Evolutionary conservation across 345 rosid genomes (phyloP), one percentile per base, ranked within the genome.

Genomic region (Ailanthus altissimus): DNA sequence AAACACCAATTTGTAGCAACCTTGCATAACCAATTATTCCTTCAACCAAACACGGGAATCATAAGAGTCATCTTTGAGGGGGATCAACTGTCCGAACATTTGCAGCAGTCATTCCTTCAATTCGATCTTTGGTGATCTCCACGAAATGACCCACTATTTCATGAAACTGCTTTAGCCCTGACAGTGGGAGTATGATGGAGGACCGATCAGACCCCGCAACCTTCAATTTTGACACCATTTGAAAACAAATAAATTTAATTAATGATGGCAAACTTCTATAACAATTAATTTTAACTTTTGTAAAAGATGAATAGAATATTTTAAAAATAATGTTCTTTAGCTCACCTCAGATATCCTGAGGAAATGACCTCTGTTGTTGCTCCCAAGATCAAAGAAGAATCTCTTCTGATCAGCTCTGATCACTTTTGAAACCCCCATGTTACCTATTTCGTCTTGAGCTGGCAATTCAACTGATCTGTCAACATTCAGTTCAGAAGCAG

Each of bases 171-270:
- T 86, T 96, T 78, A 96, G 84, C 75, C 99, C 97, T 3, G 98
- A 91, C 60, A 96, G 84, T 4, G 99, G 99, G 49, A 96, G 93
- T 80, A 96, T 93, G 87, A 96, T 93, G 68, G 98, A 93, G 21
- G 99, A 96, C 70, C 99, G 84, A 74, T 96, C 98, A 16, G 97
- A 85, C 75, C 98, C 99, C 2, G 97, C 99, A 56, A 93, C 98
- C 99, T 96, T 88, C 62, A 77, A 32, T 80, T 73, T 68, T 71
- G n/a, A 56, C 51, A 76, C 21, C 81, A 65, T 56, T 69, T 56
- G 8, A 59, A 18, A 25, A 16, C 51, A 42, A 49, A 11, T 62
- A n/a, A 54, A 67, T 66, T 59, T 42, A 14, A 58, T 72, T 42
- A 32, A 45, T 21, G 15, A 64, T 72, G 53, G 45, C 20, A 67